Percentiles rank a stretch among this genome's conserved stretches.
phyloP scores from a whole-genome alignment of 805 yeast genomes.

The Sugiyamaella smithiae region DNA sequence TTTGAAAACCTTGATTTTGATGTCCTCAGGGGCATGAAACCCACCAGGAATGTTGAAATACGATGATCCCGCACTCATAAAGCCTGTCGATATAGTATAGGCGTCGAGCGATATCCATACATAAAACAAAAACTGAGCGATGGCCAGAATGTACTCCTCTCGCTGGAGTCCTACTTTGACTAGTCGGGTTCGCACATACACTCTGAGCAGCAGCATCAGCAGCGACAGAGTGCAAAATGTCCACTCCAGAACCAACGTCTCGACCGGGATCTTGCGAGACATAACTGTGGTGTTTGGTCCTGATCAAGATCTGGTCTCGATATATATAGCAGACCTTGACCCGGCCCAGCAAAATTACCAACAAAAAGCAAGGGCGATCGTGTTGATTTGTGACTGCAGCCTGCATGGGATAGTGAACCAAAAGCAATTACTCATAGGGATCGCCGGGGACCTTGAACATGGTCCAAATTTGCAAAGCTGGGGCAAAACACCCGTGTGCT shows the following conservation, averaged over 20 bases:
- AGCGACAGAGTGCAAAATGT: constrained; percentile 19
- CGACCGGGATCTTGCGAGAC: background rate
- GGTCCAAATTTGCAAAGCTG: too few relatives aligned
- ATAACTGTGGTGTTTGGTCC: background rate
- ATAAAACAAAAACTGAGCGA: constrained; percentile 25
- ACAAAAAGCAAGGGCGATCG: background rate
- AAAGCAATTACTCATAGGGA: too few relatives aligned
- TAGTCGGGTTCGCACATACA: constrained; percentile 22
- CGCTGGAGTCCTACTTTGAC: constrained; percentile 25
- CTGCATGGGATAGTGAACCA: background rate
- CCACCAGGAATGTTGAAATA: constrained; percentile 15
- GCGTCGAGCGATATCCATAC: constrained; percentile 28
- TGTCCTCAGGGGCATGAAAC: constrained; percentile 9
- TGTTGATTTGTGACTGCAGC: background rate
- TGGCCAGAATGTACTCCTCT: constrained; percentile 25
- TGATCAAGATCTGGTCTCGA: too few relatives aligned
- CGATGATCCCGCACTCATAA: constrained; percentile 25
- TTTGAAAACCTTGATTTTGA: constrained; percentile 21
- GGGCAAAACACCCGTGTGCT: too few relatives aligned
- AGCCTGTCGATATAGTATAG: constrained; percentile 22
- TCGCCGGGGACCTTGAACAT: too few relatives aligned
- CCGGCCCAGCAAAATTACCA: background rate
- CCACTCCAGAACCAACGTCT: constrained; percentile 25
- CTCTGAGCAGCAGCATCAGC: constrained; percentile 20
- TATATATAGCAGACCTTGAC: too few relatives aligned